These are phyloP conservation scores for Pisolithus marmoratus DNA, from an alignment of 768 basidiomycete genomes.

Conservation along the genomic window DNA sequence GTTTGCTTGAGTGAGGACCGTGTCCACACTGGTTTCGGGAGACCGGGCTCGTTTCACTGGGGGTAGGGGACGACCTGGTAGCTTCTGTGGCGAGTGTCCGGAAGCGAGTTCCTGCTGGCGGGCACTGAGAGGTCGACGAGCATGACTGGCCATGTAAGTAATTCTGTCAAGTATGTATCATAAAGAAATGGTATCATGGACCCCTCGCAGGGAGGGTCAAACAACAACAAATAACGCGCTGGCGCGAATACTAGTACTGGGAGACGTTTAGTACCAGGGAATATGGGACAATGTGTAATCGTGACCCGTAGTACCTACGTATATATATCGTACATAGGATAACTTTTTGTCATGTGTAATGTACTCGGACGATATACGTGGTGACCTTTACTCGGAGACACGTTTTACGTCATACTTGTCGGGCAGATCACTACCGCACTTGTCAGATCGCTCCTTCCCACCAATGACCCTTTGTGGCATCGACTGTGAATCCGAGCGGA, in stretches of 20 bases:
- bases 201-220: not conserved
- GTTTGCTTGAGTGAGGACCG: conserved; percentile 13
- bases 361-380: too few species aligned
- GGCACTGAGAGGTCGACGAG: conserved; percentile 43
- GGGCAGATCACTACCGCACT: too few species aligned
- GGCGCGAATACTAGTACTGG: too few species aligned
- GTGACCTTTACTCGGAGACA: too few species aligned
- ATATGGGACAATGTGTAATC: too few species aligned
- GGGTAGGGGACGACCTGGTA: conserved; percentile 25
- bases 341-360: too few species aligned
- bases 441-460: not conserved
- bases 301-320: too few species aligned
- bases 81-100: conserved; percentile 30
- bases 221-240: not conserved
- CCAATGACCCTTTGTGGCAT: not conserved
- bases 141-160: conserved; percentile 22
- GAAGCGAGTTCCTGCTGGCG: conserved; percentile 34
- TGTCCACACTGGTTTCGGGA: conserved; percentile 40
- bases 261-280: too few species aligned
- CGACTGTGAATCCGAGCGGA: not conserved
- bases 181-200: not conserved
- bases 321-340: too few species aligned
- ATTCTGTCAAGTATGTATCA: too few species aligned
- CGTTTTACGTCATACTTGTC: too few species aligned
- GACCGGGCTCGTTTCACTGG: conserved; percentile 45